These are phyloP conservation scores for Hapsidospora chrysogenum DNA, from an alignment of 495 filamentous ascomycete species.

Conservation along the genomic window DNA sequence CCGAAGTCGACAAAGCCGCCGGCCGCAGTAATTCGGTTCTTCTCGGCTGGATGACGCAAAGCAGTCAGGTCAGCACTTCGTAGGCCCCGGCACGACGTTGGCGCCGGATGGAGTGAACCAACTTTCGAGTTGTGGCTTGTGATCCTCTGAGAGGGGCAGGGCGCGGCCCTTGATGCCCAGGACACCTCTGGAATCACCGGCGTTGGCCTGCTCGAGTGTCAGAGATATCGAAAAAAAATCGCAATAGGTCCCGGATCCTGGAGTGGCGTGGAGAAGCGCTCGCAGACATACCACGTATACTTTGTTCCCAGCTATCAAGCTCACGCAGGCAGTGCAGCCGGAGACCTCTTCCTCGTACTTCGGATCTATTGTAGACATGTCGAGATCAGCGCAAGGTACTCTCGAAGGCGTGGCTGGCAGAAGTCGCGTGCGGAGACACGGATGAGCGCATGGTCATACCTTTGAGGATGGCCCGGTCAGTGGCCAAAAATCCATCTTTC, in stretches of 20 bases:
- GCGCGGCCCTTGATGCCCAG: slow-evolving; percentile 90
- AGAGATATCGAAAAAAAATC: slow-evolving; percentile 12
- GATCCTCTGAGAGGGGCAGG: slow-evolving; percentile 92
- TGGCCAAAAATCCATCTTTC: slow-evolving; percentile 94
- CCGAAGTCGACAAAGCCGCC: slow-evolving; percentile 98
- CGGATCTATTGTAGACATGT: slow-evolving; percentile 44
- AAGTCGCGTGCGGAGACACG: background rate
- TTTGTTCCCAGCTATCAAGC: slow-evolving; percentile 72
- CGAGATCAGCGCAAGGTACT: background rate
- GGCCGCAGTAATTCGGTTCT: slow-evolving; percentile 85
- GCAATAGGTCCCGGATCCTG: background rate
- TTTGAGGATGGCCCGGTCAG: slow-evolving; percentile 86
- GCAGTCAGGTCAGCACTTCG: slow-evolving; percentile 4
- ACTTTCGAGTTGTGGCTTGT: slow-evolving; percentile 99
- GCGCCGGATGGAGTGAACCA: background rate
- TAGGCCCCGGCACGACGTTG: background rate
- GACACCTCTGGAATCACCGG: slow-evolving; percentile 87
- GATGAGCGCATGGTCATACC: slow-evolving; percentile 30
- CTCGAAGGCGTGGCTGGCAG: background rate
- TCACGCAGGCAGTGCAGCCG: slow-evolving; percentile 87
- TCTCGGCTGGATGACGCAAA: slow-evolving; percentile 50
- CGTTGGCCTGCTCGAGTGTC: slow-evolving; percentile 53
- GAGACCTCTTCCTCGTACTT: slow-evolving; percentile 96
- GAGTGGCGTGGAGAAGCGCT: too few relatives aligned
- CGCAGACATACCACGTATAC: slow-evolving; percentile 70